Evolutionary conservation across 1,284 basidiomycete genomes (phyloP).

Genomic region (Phellopilus nigrolimitatus): DNA sequence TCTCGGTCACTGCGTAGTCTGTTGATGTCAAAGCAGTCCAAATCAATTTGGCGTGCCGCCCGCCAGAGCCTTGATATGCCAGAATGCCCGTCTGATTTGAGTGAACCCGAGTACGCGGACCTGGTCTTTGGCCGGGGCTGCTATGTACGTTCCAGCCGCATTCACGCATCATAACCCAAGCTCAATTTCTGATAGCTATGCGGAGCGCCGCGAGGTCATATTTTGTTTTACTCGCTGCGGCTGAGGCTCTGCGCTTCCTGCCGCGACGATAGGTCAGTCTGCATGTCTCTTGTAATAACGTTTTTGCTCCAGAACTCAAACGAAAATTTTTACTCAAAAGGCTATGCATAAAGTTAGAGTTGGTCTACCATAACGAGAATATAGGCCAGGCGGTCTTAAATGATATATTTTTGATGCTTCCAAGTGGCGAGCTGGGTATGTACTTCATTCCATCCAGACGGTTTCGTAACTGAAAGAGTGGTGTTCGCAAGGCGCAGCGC

Average conservation of each 20-base stretch:
- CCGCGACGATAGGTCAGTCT: not conserved
- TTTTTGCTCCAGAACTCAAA: not conserved
- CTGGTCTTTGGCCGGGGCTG: constrained; percentile 27
- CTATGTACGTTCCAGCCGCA: constrained; percentile 15
- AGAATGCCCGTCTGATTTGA: constrained; percentile 29
- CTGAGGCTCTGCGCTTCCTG: constrained; percentile 5
- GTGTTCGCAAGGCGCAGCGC: too few species aligned
- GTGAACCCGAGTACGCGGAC: constrained; percentile 31
- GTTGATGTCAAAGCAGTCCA: constrained; percentile 25
- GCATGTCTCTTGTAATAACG: not conserved
- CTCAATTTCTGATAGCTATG: constrained; percentile 1
- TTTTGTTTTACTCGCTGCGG: not conserved
- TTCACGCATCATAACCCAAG: too few species aligned
- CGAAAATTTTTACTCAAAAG: not conserved
- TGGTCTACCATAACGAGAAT: too few species aligned
- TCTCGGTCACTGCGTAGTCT: constrained; percentile 29
- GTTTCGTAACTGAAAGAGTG: too few species aligned
- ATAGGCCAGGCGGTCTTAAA: too few species aligned
- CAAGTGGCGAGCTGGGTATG: too few species aligned
- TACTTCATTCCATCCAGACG: too few species aligned
- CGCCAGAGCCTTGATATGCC: constrained; percentile 29
- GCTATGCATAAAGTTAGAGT: too few species aligned
- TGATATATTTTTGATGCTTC: too few species aligned
- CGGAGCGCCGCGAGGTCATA: not conserved
- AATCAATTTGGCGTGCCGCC: constrained; percentile 29